These are phyloP conservation scores for Yamadazyma insecticola DNA, from an alignment of 805 yeast genomes.

Conservation along the genomic window DNA sequence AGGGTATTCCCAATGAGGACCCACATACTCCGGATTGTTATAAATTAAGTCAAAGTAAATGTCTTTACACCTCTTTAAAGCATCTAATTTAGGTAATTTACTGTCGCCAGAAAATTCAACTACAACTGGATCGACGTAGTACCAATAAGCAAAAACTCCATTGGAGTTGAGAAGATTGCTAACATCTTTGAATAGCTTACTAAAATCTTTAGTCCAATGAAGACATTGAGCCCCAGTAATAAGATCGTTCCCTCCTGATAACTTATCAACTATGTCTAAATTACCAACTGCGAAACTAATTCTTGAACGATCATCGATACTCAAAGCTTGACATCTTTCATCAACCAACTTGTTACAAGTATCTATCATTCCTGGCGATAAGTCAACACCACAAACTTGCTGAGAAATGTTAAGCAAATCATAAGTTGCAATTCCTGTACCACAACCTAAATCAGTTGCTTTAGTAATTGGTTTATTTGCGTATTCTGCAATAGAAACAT, in stretches of 20 bases:
- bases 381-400: constrained; percentile 42
- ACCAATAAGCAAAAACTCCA: constrained; percentile 42
- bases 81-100: constrained; percentile 8
- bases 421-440: constrained; percentile 49
- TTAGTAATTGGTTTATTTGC: constrained; percentile 16
- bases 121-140: constrained; percentile 36
- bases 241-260: constrained; percentile 22
- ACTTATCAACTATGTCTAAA: constrained; percentile 22
- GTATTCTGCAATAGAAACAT: constrained; percentile 23
- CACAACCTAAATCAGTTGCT: constrained; percentile 46
- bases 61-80: constrained; percentile 17
- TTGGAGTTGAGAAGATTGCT: constrained; percentile 31
- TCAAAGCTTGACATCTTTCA: constrained; percentile 21
- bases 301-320: constrained; percentile 17
- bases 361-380: constrained; percentile 43
- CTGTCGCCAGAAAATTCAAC: constrained; percentile 20
- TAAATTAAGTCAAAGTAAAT: constrained; percentile 38
- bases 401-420: constrained; percentile 38
- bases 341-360: constrained; percentile 31
- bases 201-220: constrained; percentile 40
- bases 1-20: constrained; percentile 83
- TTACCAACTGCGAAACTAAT: constrained; percentile 28
- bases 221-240: constrained; percentile 40
- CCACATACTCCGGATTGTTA: constrained; percentile 42
- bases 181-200: constrained; percentile 24